Base-by-base conservation (phyloP, 345 rosid species). In the Balakata baccata region DNA sequence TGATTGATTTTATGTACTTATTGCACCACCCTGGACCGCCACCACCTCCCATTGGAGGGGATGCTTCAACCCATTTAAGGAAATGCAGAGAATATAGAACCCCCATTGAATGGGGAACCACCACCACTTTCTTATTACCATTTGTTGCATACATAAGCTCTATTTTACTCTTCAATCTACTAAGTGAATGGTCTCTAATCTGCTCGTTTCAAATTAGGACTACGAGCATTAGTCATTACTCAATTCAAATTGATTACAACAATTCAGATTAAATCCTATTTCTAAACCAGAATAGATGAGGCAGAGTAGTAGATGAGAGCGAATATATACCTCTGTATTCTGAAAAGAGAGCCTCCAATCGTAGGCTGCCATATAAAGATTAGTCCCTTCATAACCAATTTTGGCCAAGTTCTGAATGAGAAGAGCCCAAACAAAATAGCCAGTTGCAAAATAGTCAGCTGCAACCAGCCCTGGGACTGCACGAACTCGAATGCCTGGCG, bases 81-180 rank as follows among this genome's bases (percentile, higher is more conserved):
- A 92, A 90, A 81, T 92, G 91, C 69, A 92, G 94, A 62, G 89
- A 90, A 82, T 92, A 92, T 72, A 81, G 64, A 57, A 79, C 90
- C 56, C 92, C 92, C 96, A 87, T 89, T 22, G 91, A 89, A 83
- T 92, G 96, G 43, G 97, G 94, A 80, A 89, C 87, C 82, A 89
- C 92, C 29, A 87, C 94, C 63, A 89, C 94, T 85, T 87, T 90
- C 84, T 86, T 87, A 74, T 78, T 45, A 41, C 88, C 86, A 47
- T 89, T 89, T 7, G 85, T 87, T 39, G 64, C 77, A 79, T 83
- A 81, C 91, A 90, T 80, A 23, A 90, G 87, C 82, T 92, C 96
- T 57, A 89, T 90, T 46, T 85, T 83, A 77, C 91, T 92, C 86
- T 90, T 90, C 86, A 90, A 81, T 74, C 88, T 87, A 80, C 91